Conservation (phyloP, 139 green algal species). For the Tetraselmis chui region DNA sequence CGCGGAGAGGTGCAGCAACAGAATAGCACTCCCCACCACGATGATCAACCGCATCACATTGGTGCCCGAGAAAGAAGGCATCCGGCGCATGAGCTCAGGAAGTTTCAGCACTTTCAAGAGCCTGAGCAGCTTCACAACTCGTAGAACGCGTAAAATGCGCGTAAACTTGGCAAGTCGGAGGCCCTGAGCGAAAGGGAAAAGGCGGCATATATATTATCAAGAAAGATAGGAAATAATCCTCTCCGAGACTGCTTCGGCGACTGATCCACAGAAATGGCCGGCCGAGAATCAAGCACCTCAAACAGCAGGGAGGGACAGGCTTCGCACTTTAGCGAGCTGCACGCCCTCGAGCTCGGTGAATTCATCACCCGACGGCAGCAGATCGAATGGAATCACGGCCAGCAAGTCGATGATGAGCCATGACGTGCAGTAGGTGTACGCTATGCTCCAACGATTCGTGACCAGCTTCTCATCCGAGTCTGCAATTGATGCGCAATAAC, state of each 20-base stretch:
- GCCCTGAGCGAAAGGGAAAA: too few relatives aligned
- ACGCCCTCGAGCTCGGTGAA: background rate
- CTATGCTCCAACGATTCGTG: conserved; percentile 11
- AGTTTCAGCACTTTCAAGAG: conserved; percentile 19
- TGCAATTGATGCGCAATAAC: too few relatives aligned
- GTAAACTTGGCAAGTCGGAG: background rate
- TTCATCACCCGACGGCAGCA: background rate
- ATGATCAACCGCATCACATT: conserved; percentile 11
- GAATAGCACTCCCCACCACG: conserved; percentile 9
- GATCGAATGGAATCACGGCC: conserved; percentile 31
- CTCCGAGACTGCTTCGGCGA: too few relatives aligned
- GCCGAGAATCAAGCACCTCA: too few relatives aligned
- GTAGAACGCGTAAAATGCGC: conserved; percentile 27
- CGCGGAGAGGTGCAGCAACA: conserved; percentile 42
- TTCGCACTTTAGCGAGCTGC: background rate
- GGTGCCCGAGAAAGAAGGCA: conserved; percentile 24
- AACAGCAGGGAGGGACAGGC: too few relatives aligned
- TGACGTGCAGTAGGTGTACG: conserved; percentile 12
- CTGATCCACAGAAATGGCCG: too few relatives aligned
- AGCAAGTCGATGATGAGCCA: conserved; percentile 36
- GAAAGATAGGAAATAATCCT: too few relatives aligned
- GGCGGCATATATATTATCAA: too few relatives aligned
- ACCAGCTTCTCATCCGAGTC: conserved; percentile 5
- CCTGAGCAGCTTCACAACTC: conserved; percentile 29
- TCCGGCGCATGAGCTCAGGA: conserved; percentile 15